Base-by-base conservation (phyloP, 2,329 filamentous ascomycete species). In the Sarocladium oryzae region DNA sequence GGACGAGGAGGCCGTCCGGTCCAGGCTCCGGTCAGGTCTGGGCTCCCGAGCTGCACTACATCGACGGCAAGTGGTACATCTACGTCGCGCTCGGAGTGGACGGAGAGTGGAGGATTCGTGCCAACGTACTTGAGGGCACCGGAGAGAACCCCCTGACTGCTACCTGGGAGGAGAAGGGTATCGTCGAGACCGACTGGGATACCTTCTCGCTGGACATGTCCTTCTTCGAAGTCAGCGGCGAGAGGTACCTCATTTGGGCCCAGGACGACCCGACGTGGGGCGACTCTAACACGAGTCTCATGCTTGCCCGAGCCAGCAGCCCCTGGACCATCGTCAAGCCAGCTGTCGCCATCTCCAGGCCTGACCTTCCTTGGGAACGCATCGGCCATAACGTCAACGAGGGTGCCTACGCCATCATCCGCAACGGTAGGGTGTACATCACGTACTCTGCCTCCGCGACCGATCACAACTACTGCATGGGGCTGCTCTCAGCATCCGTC, bases 11-110 rank as follows among this genome's bases (percentile, higher is more conserved):
- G 69, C 68, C 11, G 62, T 69, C 53, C 67, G 66, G 9, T 61
- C 64, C 16, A 73, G 70, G 66, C 69, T 35, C 67, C 7, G 70
- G 63, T 36, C 70, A 15, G 24, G 5, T 81, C 28, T 81, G 77
- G 77, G 77, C 77, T 0, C 77, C 77, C 1, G 77, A 81, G 63
- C 66, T 81, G 1, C 77, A 81, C 58, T 62, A 62, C 45, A 65
- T 80, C 23, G 62, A 70, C 33, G 72, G 71, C 1, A 68, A 68
- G 20, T 81, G 77, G 77, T 81, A 78, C 60, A 67, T 79, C 54
- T 79, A 79, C 60, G 55, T 74, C 67, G 59, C 73, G 64, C 2
- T 63, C 1, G 62, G 61, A 10, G 56, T 57, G 3, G 51, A n/a
- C 11, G 51, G 30, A 8, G 45, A 50, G 10, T 56, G 55, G 55